Evolutionary conservation across 257 asterid species (phyloP), one percentile per base, ranked within the genome.

Genomic region (Scutellaria barbata): DNA sequence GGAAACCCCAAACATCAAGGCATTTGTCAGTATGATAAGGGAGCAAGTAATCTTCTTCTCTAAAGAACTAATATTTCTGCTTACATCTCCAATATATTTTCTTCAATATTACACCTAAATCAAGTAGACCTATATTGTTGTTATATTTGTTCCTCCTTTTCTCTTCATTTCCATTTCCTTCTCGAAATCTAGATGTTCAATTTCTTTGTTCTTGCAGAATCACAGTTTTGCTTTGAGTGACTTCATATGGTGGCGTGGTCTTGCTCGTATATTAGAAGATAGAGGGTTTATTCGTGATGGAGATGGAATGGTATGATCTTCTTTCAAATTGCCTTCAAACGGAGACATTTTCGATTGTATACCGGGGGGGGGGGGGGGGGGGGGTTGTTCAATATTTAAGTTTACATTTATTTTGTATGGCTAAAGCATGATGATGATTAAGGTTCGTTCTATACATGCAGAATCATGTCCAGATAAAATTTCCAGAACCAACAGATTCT

Each of bases 201-300:
- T 66, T 71, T 13, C 55, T 46, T 39, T 69, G 58, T 63, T 48
- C 41, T 5, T 72, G 82, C 82, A 90, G 96, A 75, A 83, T 76
- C 83, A 56, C 35, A 81, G 75, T 53, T 90, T 83, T 77, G 78
- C 82, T 69, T 68, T 85, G 18, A 84, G 83, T 81, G 95, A 90
- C 75, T 70, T 86, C 76, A 57, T 76, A 63, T 87, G 96, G 96
- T 90, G 96, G 96, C 85, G 79, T 51, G 89, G 95, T 70, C 90
- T 90, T 71, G 84, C 86, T 71, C 95, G 96, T 73, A 33, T 90
- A 65, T 77, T 87, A 80, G 86, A 86, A 80, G 88, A 83, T 65
- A 82, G 83, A 81, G 90, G 88, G 57, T 72, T 80, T 66, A 84
- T 89, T 57, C 77, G 74, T 65, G 96, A 89, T 55, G 86, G 82